Evolutionary conservation across 306 rosid species (phyloP).

Genomic region (Citrullus amarus): DNA sequence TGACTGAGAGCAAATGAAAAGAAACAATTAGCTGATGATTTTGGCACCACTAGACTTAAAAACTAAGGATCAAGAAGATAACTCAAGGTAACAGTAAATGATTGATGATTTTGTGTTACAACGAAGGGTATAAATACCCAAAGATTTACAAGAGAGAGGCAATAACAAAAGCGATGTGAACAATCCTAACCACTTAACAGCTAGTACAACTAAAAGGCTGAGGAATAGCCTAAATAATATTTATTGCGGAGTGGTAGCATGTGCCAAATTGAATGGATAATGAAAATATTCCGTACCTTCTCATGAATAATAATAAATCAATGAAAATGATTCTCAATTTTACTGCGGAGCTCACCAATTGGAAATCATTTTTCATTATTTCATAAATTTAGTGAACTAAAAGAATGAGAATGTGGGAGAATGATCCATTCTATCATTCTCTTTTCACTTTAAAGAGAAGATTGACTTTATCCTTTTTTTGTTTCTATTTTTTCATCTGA

Average conservation of each 20-base stretch:
- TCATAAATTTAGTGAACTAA: not conserved
- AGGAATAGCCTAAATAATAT: too few species aligned
- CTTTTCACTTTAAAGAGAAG: not conserved
- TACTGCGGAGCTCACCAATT: not conserved
- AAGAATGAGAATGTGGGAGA: not conserved
- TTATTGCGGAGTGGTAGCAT: not conserved
- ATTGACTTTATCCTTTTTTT: not conserved
- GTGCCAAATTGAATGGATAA: not conserved
- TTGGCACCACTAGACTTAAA: not conserved
- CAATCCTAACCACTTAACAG: too few species aligned
- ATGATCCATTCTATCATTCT: not conserved
- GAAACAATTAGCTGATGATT: too few species aligned
- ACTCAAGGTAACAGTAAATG: too few species aligned
- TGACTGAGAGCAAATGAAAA: too few species aligned
- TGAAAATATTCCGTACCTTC: not conserved
- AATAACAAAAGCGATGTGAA: too few species aligned
- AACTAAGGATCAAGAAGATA: too few species aligned
- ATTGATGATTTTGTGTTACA: too few species aligned
- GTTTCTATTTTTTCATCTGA: not conserved
- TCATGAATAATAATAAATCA: not conserved
- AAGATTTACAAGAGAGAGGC: too few species aligned
- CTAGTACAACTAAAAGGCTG: too few species aligned
- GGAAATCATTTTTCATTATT: not conserved
- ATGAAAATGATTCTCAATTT: not conserved
- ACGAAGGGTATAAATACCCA: too few species aligned